Percentiles rank a stretch among this genome's conserved stretches.
Evolutionary conservation across 1,139 yeast genomes (phyloP).

Genomic region (Yarrowia galli): DNA sequence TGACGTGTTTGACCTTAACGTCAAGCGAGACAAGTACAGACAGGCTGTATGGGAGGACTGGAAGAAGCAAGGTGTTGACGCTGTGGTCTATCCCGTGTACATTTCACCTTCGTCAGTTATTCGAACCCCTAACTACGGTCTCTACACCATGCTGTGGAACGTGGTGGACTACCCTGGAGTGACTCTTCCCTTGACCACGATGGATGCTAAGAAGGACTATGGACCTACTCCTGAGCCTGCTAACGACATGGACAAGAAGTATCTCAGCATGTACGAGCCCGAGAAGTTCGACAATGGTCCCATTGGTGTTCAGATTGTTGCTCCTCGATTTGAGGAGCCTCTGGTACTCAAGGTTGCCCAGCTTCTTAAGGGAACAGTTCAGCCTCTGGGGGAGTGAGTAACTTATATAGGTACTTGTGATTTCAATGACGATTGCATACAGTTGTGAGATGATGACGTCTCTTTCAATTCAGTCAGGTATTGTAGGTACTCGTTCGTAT

Average conservation of each 20-base stretch:
- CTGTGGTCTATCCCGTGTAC: slow-evolving; percentile 13
- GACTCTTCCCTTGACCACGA: slow-evolving; percentile 61
- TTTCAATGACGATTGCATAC: too few relatives aligned
- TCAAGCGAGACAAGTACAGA: slow-evolving; percentile 26
- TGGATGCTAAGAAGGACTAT: slow-evolving; percentile 54
- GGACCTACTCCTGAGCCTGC: slow-evolving; percentile 48
- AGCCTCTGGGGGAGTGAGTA: slow-evolving; percentile 1
- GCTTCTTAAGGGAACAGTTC: slow-evolving; percentile 5
- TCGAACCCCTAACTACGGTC: slow-evolving; percentile 22
- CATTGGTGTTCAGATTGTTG: slow-evolving; percentile 55
- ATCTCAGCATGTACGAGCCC: slow-evolving; percentile 50
- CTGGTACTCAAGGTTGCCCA: slow-evolving; percentile 3
- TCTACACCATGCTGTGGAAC: slow-evolving; percentile 57
- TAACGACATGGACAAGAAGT: slow-evolving; percentile 48
- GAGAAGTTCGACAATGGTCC: slow-evolving; percentile 55
- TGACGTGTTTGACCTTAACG: slow-evolving; percentile 6
- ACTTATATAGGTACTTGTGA: too few relatives aligned
- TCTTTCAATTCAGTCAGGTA: too few relatives aligned
- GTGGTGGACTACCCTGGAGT: slow-evolving; percentile 61
- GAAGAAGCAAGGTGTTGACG: slow-evolving; percentile 11
- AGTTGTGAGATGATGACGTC: too few relatives aligned
- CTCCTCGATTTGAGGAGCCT: slow-evolving; percentile 52
- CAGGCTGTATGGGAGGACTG: slow-evolving; percentile 22
- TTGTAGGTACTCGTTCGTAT: too few relatives aligned
- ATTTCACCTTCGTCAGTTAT: slow-evolving; percentile 11